Evolutionary conservation across 2,329 filamentous ascomycete species (phyloP).

Genomic region (Venturia effusa): DNA sequence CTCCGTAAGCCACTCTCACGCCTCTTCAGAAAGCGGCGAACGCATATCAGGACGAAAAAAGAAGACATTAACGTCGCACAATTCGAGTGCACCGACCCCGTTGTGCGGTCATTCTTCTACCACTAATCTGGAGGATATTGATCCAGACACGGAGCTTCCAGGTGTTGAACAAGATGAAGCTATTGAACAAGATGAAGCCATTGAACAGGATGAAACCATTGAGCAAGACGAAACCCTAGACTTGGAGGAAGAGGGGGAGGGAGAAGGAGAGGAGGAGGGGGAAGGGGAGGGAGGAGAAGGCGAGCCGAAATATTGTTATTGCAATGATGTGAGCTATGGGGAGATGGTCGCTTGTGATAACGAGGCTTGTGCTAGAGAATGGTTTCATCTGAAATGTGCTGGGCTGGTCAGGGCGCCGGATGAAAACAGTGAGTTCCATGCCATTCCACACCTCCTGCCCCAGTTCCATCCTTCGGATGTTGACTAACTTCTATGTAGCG

Average conservation of each 20-base stretch:
- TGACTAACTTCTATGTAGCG: slow-evolving; percentile 12
- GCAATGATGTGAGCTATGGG: slow-evolving; percentile 53
- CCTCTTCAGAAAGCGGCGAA: slow-evolving; percentile 30
- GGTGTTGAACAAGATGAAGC: slow-evolving; percentile 51
- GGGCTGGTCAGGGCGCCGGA: slow-evolving; percentile 49
- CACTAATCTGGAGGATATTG: slow-evolving; percentile 27
- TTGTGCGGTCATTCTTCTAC: background rate
- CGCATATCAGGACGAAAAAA: slow-evolving; percentile 22
- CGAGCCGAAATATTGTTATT: slow-evolving; percentile 55
- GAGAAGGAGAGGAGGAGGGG: slow-evolving; percentile 22
- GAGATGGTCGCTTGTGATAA: slow-evolving; percentile 61
- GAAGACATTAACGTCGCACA: slow-evolving; percentile 17
- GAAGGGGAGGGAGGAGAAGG: slow-evolving; percentile 30
- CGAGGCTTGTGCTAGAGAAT: slow-evolving; percentile 51
- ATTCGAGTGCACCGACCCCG: slow-evolving; percentile 10
- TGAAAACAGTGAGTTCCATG: slow-evolving; percentile 30
- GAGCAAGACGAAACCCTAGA: slow-evolving; percentile 22
- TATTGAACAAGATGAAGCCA: slow-evolving; percentile 32
- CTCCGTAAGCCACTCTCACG: slow-evolving; percentile 21
- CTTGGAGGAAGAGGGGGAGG: slow-evolving; percentile 23
- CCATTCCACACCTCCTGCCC: too few relatives aligned
- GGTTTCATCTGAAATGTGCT: slow-evolving; percentile 58
- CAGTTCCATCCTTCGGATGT: too few relatives aligned
- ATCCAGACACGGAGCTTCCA: slow-evolving; percentile 35
- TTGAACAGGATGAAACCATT: slow-evolving; percentile 19